Percentiles rank a stretch among this genome's conserved stretches.
Evolutionary conservation across 2,329 filamentous ascomycete genomes (phyloP).

Genomic region (Beauveria australis): DNA sequence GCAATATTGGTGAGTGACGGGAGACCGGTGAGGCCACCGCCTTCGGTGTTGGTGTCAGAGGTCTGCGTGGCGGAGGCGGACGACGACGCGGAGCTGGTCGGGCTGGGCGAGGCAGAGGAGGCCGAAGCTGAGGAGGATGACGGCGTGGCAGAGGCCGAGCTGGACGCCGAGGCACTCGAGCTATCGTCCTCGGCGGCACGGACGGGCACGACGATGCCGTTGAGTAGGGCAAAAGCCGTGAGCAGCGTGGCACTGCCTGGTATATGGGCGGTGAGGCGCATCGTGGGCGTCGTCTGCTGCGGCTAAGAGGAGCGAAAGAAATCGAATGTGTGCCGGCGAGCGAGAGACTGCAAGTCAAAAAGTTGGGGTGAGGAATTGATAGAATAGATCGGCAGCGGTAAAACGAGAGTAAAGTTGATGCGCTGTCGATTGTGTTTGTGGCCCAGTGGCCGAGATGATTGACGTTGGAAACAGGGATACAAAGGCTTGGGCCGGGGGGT

Average conservation of each 20-base stretch:
- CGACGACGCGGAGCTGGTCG: neutral
- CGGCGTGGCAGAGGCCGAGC: neutral
- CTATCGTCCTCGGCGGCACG: neutral
- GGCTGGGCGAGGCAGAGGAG: neutral
- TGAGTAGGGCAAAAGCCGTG: constrained; percentile 1
- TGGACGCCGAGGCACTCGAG: neutral
- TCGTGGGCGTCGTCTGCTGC: neutral
- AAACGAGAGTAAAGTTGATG: neutral
- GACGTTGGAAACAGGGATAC: no score
- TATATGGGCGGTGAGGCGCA: neutral
- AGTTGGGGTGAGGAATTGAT: neutral
- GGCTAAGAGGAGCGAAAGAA: neutral
- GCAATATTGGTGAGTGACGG: constrained; percentile 34
- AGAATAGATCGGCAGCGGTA: neutral
- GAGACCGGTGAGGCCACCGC: constrained; percentile 22
- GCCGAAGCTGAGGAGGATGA: neutral
- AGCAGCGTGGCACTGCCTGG: constrained; percentile 2
- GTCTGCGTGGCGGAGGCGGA: neutral
- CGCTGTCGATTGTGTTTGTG: neutral
- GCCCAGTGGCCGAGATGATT: neutral
- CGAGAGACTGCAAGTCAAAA: neutral
- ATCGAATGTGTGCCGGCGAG: neutral
- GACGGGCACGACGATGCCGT: constrained; percentile 3
- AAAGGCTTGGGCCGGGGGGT: no score
- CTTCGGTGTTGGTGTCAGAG: neutral